Evolutionary conservation across 768 basidiomycete species (phyloP), one percentile per base, ranked within the genome.

Genomic region (Hemileccinum impolitum): DNA sequence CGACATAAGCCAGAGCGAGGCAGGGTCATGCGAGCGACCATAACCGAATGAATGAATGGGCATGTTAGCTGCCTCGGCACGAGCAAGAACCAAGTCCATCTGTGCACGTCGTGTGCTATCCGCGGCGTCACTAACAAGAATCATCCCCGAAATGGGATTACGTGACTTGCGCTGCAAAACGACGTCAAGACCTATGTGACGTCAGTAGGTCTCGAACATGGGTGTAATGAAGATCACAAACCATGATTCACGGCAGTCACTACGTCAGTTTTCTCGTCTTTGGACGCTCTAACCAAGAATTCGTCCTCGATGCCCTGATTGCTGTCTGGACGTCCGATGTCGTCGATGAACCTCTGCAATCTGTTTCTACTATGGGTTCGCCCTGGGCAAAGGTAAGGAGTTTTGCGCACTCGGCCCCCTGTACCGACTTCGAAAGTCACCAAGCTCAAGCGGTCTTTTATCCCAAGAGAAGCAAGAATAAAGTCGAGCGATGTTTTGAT

Each of bases 221-320:
- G 15, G 18, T 3, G 46, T 31, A 23, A 32, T 9, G 14, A 28
- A 8, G 13, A 36, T 39, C 26, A 51, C 72, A 43, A 45, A 85
- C 90, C 92, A 60, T 95, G 87, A 65, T 99, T 99, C 49, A 97
- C 91, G n/a, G 94, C 96, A 11, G 94, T 95, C 19, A 98, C 93
- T 15, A 99, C 95, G 66, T 96, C 95, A 23, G 91, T 91, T 70
- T 94, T 90, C 69, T 97, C 94, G 15, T 97, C 94, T 63, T 86
- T 86, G 50, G 82, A 82, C 13, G 82, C 82, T 51, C 83, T 75
- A 17, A 90, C 81, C 65, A 86, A 67, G 55, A 81, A 81, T 51
- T 79, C 77, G 55, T 84, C 82, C 51, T 84, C 85, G 39, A 76
- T 70, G 52, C 76, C 76, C 47, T 59, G 53, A 67, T 60, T 68